Base-by-base conservation (phyloP, 2,329 filamentous ascomycete genomes). In the Penicillium sp. region DNA sequence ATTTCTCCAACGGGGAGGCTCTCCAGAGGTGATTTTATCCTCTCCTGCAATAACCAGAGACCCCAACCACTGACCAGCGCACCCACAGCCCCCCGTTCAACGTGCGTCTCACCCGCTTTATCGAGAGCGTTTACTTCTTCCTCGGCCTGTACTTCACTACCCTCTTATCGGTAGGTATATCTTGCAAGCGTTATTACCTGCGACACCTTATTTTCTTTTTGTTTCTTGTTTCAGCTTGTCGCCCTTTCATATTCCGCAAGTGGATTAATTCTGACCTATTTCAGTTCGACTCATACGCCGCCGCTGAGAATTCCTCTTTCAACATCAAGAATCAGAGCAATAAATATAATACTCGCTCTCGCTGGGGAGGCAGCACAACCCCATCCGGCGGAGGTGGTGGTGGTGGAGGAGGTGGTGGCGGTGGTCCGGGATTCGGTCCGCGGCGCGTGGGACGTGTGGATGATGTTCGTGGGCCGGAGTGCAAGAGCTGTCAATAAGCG, bases 131-230 rank as follows among this genome's bases (percentile, higher is more conserved):
- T 50, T 82, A 81, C 62, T 66, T 77, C 59, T 81, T 81, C 62
- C 43, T 82, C 6, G 80, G 79, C 6, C 69, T 82, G 25, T 82
- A 82, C 58, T 63, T 82, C 29, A 77, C 78, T 42, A 79, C 76
- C 42, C 69, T 82, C 10, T 80, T 82, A 59, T 76, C 79, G 52
- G 78, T 80, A 74, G 33, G 75, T 69, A 19, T 1, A 9, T 37
- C 41, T 21, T 27, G 33, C 17, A 29, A 9, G 3, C 6, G 41
- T n/a, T 35, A 29, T 45, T 9, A 17, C 52, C n/a, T 42, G 33
- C 13, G 19, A 25, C 4, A 38, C 27, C 21, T 23, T 35, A n/a
- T 21, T 25, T 54, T 33, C 6, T 25, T 27, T 12, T 21, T 43
- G 5, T 25, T 17, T 31, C 38, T 21, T 23, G 12, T 38, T 49